Evolutionary conservation across 768 basidiomycete species (phyloP), one percentile per base, ranked within the genome.

Genomic region (Leccinellum luteum): DNA sequence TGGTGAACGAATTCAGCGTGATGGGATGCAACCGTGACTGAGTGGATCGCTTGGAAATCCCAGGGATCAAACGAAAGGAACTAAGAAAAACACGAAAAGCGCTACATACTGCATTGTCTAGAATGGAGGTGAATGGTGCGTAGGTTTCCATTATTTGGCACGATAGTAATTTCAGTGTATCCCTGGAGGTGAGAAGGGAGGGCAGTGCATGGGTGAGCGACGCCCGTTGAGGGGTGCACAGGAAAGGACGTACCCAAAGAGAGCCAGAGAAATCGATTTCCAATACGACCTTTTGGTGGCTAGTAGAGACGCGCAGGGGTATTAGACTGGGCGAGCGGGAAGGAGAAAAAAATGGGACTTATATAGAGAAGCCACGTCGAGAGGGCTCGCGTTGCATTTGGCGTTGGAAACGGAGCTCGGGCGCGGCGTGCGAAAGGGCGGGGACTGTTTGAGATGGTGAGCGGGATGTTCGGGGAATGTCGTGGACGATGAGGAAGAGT

Each of bases 251-350:
- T 75, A 91, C 94, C 83, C 89, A 90, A 66, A 94, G 80, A 68
- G 80, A 80, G 21, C 96, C 96, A 8, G 87, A 81, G 72, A 97
- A 94, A 78, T 95, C 92, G 60, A 98, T 85, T 76, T 96, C 93
- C 64, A 98, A 78, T 60, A 92, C 90, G 51, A 97, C 94, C 72
- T 93, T 93, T 82, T 98, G 96, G 76, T 96, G 91, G 76, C 89
- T 92, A 86, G 89, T 93, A 86, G 72, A 87, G 72, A 85, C 79
- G 73, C 66, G 70, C 66, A 60, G 4, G 52, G 72, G 77, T 71
- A 84, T 82, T 81, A 82, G 72, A 60, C 75, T 66, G 71, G 25
- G 48, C 54, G 54, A 51, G 38, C 51, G 52, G 52, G 48, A 31
- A 34, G 21, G 56, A 61, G 56, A 56, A 58, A 72, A n/a, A 60